Conservation (phyloP, 768 basidiomycete species). For the Kwoniella bestiolae region DNA sequence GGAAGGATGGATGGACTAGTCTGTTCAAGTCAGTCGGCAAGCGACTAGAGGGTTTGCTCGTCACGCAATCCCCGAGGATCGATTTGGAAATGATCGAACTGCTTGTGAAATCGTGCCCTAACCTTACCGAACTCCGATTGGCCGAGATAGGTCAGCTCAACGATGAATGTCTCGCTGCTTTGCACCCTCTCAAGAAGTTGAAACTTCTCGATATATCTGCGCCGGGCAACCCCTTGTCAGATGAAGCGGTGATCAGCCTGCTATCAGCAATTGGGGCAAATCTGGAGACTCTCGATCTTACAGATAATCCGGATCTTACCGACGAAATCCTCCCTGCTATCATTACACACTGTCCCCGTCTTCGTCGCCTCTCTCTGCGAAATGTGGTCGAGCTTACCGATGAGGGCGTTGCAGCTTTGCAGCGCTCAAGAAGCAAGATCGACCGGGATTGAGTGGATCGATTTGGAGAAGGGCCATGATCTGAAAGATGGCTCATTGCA, state of each 20-base stretch:
- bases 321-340: conserved; percentile 67
- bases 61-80: conserved; percentile 86
- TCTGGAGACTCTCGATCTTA: conserved; percentile 71
- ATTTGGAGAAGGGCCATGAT: conserved; percentile 68
- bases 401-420: conserved; percentile 67
- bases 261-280: conserved; percentile 64
- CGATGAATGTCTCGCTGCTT: conserved; percentile 67
- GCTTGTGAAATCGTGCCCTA: conserved; percentile 64
- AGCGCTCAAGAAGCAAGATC: conserved; percentile 59
- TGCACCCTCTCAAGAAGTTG: conserved; percentile 63
- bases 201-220: conserved; percentile 72
- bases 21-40: conserved; percentile 71
- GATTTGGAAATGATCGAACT: conserved; percentile 68
- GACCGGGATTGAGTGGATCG: conserved; percentile 59
- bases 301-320: conserved; percentile 67
- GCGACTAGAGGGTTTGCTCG: conserved; percentile 70
- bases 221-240: conserved; percentile 61
- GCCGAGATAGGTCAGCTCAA: conserved; percentile 74
- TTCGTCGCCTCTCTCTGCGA: conserved; percentile 66
- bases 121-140: conserved; percentile 74
- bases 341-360: conserved; percentile 60
- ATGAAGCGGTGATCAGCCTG: conserved; percentile 65
- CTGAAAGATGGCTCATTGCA: conserved; percentile 65
- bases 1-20: conserved; percentile 69
- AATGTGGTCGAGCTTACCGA: conserved; percentile 70